phyloP scores from a whole-genome alignment of 106 monocot genomes.

The Allium sativum region DNA sequence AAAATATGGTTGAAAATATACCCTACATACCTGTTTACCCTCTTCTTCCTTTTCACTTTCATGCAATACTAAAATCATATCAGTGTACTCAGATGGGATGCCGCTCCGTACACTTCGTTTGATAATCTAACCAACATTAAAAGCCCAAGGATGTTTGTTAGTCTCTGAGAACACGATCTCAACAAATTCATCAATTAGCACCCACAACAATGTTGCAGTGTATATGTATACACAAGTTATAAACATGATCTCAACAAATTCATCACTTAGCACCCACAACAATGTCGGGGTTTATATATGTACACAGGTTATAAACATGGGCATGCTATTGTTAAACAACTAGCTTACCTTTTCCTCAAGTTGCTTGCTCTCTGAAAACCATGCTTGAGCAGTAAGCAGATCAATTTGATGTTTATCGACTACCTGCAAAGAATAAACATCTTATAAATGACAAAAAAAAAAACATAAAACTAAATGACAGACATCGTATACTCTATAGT shows the following conservation, averaged over 20 bases:
- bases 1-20: background rate
- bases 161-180: too few species aligned
- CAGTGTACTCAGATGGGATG: slow-evolving; percentile 64
- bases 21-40: slow-evolving; percentile 27
- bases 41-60: slow-evolving; percentile 17
- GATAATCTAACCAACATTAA: slow-evolving; percentile 20
- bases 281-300: background rate
- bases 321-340: background rate
- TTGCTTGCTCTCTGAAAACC: slow-evolving; percentile 65
- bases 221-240: background rate
- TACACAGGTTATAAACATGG: background rate
- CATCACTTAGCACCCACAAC: background rate
- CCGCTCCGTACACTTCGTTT: slow-evolving; percentile 49
- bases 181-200: background rate
- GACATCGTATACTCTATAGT: background rate
- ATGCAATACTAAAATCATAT: slow-evolving; percentile 31
- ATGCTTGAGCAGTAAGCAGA: slow-evolving; percentile 68
- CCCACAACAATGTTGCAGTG: background rate
- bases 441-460: background rate
- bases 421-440: slow-evolving; percentile 25
- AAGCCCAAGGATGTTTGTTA: background rate
- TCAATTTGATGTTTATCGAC: slow-evolving; percentile 66
- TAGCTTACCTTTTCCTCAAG: slow-evolving; percentile 59
- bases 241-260: too few species aligned
- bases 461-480: background rate